A percentile compares a stretch with the other conserved stretches of the same genome.
phyloP scores from a whole-genome alignment of 75 land plant genomes.

The Gnetum montanum region DNA sequence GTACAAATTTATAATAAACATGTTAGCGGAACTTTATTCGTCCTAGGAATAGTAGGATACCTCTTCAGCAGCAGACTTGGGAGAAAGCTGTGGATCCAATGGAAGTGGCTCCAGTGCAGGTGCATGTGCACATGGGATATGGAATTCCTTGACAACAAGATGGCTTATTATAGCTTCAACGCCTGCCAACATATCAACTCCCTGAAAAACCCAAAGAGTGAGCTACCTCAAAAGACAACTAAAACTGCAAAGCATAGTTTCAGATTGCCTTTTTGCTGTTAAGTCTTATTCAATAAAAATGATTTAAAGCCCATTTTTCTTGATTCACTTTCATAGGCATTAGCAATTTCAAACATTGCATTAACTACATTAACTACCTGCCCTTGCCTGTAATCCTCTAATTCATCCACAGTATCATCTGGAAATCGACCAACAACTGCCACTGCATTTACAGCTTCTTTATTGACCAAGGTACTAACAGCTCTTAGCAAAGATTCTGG shows the following conservation, averaged over 20 bases:
- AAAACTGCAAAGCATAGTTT: no score
- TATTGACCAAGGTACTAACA: slow-evolving; percentile 40
- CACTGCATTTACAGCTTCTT: slow-evolving; percentile 60
- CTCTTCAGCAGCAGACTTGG: slow-evolving; percentile 97
- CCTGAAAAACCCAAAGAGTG: slow-evolving; percentile 41
- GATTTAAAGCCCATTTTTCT: no score
- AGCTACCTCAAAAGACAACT: no score
- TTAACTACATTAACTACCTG: no score
- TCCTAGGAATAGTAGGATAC: slow-evolving; percentile 15
- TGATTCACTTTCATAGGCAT: no score
- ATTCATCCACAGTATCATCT: slow-evolving; percentile 70
- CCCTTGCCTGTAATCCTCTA: slow-evolving; percentile 80
- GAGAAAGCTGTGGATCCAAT: slow-evolving; percentile 40
- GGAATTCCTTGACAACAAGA: slow-evolving; percentile 69
- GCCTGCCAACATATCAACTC: slow-evolving; percentile 84
- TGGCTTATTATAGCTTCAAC: slow-evolving; percentile 98
- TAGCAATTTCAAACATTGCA: no score
- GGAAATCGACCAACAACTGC: slow-evolving; percentile 94
- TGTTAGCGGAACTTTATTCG: background rate
- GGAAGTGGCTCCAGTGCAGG: slow-evolving; percentile 77
- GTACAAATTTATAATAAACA: background rate
- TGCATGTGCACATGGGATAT: slow-evolving; percentile 96
- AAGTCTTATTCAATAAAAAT: no score
- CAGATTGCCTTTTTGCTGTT: no score
- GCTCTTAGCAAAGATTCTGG: slow-evolving; percentile 78